Conservation (phyloP, 306 rosid genomes). For the Chamaecrista fasciculata region DNA sequence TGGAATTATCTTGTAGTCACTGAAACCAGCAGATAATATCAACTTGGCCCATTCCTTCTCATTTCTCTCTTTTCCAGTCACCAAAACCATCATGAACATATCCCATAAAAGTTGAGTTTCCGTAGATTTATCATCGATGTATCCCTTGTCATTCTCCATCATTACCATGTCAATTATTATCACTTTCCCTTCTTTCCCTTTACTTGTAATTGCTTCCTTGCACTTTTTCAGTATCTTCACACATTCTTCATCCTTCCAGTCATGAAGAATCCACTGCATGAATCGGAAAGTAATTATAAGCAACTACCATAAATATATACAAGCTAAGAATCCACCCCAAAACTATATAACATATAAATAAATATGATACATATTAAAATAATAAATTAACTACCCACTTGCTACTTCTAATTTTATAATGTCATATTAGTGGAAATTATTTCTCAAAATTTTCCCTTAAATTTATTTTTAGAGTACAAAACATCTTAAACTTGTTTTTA, state of each 20-base stretch:
- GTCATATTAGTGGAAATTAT: too few species aligned
- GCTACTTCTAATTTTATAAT: too few species aligned
- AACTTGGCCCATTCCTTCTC: conserved; percentile 39
- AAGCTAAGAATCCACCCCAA: too few species aligned
- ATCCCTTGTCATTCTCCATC: conserved; percentile 21
- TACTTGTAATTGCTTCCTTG: conserved; percentile 36
- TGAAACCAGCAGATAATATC: conserved; percentile 30
- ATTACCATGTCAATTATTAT: conserved; percentile 50
- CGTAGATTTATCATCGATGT: conserved; percentile 8
- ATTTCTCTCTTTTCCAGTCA: conserved; percentile 31
- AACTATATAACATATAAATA: too few species aligned
- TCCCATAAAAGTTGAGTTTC: conserved; percentile 35
- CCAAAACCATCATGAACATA: conserved; percentile 27
- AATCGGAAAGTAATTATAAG: too few species aligned
- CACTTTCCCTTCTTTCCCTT: conserved; percentile 33
- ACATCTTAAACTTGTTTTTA: too few species aligned
- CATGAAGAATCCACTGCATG: conserved; percentile 49
- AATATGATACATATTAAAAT: too few species aligned
- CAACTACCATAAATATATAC: background rate
- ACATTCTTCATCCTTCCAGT: conserved; percentile 51
- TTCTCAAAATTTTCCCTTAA: too few species aligned
- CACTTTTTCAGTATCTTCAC: conserved; percentile 40
- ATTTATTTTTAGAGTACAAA: too few species aligned
- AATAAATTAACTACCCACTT: too few species aligned
- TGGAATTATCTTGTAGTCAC: conserved; percentile 19